A percentile compares a stretch with the other conserved stretches of the same genome.
Evolutionary conservation across 345 rosid species (phyloP).

Genomic region (Gossypium rotundifolium): DNA sequence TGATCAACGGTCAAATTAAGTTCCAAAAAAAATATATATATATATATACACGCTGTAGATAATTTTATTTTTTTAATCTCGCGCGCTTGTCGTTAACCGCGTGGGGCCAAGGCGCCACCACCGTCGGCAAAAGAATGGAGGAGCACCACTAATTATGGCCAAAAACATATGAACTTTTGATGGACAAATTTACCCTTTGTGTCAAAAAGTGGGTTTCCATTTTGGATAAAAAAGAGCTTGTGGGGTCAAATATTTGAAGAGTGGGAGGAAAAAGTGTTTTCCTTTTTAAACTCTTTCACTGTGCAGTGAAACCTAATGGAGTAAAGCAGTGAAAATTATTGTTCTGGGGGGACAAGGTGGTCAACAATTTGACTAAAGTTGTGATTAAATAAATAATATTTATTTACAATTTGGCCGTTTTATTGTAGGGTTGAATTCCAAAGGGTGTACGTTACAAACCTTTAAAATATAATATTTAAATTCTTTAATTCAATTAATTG

Average conservation of each 20-base stretch:
- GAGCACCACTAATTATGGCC: conserved; percentile 11
- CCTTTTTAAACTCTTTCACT: background rate
- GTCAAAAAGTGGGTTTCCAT: background rate
- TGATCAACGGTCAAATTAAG: conserved; percentile 8
- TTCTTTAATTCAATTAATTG: background rate
- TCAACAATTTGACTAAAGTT: background rate
- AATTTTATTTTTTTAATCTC: background rate
- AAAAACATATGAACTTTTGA: background rate
- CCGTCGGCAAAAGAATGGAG: conserved; percentile 9
- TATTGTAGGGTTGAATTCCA: background rate
- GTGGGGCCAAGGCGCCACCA: conserved; percentile 13
- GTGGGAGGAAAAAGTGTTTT: background rate
- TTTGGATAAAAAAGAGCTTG: background rate
- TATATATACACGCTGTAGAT: background rate
- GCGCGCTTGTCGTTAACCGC: conserved; percentile 8
- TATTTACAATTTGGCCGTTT: background rate
- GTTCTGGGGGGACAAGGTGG: background rate
- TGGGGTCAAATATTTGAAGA: background rate
- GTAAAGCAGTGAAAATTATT: background rate
- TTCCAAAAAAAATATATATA: background rate
- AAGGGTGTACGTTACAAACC: background rate
- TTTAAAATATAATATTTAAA: background rate
- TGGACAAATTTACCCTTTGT: conserved; percentile 2
- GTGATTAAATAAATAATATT: background rate
- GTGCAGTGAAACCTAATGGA: background rate